Evolutionary conservation across 257 asterid genomes (phyloP).

Genomic region (Scutellaria baicalensis): DNA sequence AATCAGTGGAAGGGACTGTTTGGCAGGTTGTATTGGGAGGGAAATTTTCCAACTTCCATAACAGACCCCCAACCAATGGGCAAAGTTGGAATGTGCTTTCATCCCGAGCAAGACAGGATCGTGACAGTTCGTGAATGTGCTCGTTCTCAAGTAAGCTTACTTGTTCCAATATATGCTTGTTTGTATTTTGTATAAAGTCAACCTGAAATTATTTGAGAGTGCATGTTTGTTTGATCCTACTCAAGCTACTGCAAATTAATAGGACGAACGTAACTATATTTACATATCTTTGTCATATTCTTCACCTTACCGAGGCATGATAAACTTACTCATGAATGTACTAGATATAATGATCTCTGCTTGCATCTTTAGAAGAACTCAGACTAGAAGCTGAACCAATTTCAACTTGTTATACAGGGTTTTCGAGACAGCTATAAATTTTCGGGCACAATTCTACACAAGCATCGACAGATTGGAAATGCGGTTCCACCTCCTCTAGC

Average conservation of each 20-base stretch:
- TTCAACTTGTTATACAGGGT: conserved; percentile 44
- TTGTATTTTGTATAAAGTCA: too few species aligned
- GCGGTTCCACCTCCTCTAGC: conserved; percentile 97
- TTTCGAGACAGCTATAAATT: conserved; percentile 73
- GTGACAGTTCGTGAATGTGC: conserved; percentile 98
- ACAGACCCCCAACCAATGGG: conserved; percentile 99
- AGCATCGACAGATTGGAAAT: conserved; percentile 90
- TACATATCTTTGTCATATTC: not conserved
- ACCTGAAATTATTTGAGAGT: too few species aligned
- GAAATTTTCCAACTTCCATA: conserved; percentile 83
- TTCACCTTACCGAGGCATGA: not conserved
- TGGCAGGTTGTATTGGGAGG: conserved; percentile 96
- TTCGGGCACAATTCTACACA: conserved; percentile 56
- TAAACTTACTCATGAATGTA: not conserved
- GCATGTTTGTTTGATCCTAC: too few species aligned
- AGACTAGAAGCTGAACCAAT: not conserved
- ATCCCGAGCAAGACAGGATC: conserved; percentile 92
- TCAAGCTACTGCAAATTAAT: too few species aligned
- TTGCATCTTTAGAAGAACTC: not conserved
- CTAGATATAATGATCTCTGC: not conserved
- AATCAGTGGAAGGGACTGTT: conserved; percentile 98
- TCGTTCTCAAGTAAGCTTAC: conserved; percentile 76
- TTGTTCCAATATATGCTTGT: not conserved
- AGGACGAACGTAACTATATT: too few species aligned
- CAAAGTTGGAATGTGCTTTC: conserved; percentile 97